Base-by-base conservation (phyloP, 331 rosid genomes). In the Ulmus americana region DNA sequence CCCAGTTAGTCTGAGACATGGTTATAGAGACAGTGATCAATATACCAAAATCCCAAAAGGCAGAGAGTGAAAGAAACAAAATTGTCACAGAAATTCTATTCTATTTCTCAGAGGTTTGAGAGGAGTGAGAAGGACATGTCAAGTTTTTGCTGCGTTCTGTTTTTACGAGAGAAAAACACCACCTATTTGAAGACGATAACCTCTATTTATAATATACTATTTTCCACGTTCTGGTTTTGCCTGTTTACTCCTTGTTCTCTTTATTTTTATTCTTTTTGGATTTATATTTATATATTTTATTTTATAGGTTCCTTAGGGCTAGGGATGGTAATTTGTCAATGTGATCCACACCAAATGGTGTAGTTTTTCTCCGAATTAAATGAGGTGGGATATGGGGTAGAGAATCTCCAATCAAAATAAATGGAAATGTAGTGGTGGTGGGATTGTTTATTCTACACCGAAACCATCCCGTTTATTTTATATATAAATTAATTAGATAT, bases 1-100 rank as follows among this genome's bases (percentile, higher is more conserved):
- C 90, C 85, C 82, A 81, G 58, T 55, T 74, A 52, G 69, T 28
- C 69, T 72, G 76, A 68, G 90, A 66, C 89, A 84, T 86, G 70
- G 10, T 56, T 67, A 15, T n/a, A n/a, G 2, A 20, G 5, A 13
- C 7, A 10, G 39, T 5, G 10, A n/a, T 46, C 13, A n/a, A n/a
- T 46, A 1, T 10, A 46, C 38, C 20, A 7, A 41, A 6, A 8
- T n/a, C 10, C 10, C 5, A 11, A 35, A 35, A 11, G 16, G 7
- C 7, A 16, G n/a, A 38, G 45, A 58, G 41, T 13, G 44, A 39
- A 10, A 18, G 44, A 28, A 47, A 6, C 16, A 28, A 12, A 46
- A 22, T 5, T 6, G 16, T 12, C 16, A 28, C 15, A 1, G 10
- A 57, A 39, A 39, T 60, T 42, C 64, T 14, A 60, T 13, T 60